Conservation (phyloP, 768 basidiomycete genomes). For the Dendrothele bispora region DNA sequence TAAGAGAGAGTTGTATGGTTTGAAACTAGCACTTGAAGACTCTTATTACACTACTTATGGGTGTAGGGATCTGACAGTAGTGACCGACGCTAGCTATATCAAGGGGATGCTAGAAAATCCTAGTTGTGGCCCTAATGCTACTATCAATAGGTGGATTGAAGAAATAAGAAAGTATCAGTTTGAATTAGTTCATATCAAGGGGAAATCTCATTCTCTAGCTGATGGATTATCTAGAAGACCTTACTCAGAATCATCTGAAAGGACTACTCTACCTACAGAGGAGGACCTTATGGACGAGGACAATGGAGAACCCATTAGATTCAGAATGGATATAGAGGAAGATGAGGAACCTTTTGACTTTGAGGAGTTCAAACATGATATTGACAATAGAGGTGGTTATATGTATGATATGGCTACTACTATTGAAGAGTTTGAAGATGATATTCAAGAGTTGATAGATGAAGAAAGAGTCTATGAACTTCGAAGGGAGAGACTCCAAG, state of each 20-base stretch:
- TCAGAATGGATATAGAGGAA: no score
- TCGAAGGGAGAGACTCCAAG: not conserved
- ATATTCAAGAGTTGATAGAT: not conserved
- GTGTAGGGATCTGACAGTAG: slow-evolving; percentile 27
- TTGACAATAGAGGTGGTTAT: slow-evolving; percentile 10
- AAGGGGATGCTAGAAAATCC: slow-evolving; percentile 43
- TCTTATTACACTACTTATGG: slow-evolving; percentile 22
- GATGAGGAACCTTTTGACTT: no score
- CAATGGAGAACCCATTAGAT: no score
- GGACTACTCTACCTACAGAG: no score
- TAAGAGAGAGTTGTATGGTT: slow-evolving; percentile 38
- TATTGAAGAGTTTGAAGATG: no score
- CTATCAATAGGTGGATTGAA: slow-evolving; percentile 42
- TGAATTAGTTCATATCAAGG: slow-evolving; percentile 36
- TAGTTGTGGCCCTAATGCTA: slow-evolving; percentile 32
- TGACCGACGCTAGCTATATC: slow-evolving; percentile 40
- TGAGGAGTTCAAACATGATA: slow-evolving; percentile 8
- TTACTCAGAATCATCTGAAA: not conserved
- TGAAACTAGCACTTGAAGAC: slow-evolving; percentile 25
- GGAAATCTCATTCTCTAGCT: slow-evolving; percentile 26
- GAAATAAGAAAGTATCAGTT: slow-evolving; percentile 41
- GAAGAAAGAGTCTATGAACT: no score
- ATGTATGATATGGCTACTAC: no score
- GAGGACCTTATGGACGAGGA: no score
- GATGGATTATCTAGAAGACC: slow-evolving; percentile 33